These are phyloP conservation scores for Gossypium trilobum DNA, from an alignment of 441 rosid species.

Conservation along the genomic window DNA sequence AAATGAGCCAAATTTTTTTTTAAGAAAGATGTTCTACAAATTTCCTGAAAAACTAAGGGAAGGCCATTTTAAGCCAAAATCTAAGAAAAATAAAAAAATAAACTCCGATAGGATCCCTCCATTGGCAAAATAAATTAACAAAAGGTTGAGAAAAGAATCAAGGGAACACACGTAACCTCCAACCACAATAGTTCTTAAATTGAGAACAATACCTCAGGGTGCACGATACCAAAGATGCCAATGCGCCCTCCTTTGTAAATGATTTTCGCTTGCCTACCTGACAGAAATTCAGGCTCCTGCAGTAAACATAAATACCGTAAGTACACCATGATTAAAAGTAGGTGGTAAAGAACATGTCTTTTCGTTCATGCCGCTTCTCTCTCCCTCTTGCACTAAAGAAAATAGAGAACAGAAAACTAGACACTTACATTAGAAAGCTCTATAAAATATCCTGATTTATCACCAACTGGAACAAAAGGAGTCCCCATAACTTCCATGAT, in stretches of 20 bases:
- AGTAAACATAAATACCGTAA: conserved; percentile 1
- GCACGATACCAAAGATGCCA: conserved; percentile 85
- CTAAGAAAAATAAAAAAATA: background rate
- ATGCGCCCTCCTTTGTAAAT: conserved; percentile 60
- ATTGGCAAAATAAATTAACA: background rate
- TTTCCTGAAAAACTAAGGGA: background rate
- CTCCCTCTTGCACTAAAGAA: background rate
- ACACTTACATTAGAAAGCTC: conserved; percentile 54
- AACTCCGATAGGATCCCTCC: background rate
- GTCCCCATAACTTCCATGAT: conserved; percentile 79
- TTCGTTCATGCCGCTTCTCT: background rate
- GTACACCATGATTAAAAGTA: background rate
- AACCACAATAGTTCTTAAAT: background rate
- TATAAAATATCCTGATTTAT: conserved; percentile 53
- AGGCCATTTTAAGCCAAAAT: no score
- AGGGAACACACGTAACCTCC: background rate
- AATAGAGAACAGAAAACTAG: conserved; percentile 1
- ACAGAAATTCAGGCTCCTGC: conserved; percentile 82
- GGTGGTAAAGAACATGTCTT: background rate
- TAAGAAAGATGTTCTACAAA: background rate
- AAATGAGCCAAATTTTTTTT: background rate
- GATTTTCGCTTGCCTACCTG: conserved; percentile 79
- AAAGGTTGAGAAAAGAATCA: background rate
- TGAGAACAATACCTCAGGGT: conserved; percentile 57
- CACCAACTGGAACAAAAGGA: conserved; percentile 45